Base-by-base conservation (phyloP, 1,284 basidiomycete species). In the Cryptococcus jaspeensis region DNA sequence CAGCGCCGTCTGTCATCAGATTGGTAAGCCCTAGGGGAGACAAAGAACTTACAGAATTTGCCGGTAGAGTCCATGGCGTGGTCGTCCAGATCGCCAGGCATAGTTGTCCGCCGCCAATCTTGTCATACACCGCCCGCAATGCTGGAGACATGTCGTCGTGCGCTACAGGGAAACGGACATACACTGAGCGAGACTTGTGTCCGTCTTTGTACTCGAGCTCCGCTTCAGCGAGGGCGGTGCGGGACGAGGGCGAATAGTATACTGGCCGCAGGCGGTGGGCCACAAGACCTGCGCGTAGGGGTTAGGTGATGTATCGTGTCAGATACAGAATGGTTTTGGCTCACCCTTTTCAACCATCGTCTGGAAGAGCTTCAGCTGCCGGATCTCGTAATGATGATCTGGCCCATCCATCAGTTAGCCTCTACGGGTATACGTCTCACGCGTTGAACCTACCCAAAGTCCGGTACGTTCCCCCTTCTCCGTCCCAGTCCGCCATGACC, bases 21-120 rank as follows among this genome's bases (percentile, higher is more conserved):
- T 28, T 20, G 22, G 35, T 20, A 16, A 47, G 11, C n/a, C 9
- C n/a, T 40, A 13, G 15, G 53, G 22, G 8, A 41, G 12, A 20
- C 8, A 12, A 9, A 45, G 4, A 9, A 63, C 82, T 44, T 65
- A 91, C 92, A 88, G 95, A 92, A 71, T 99, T 99, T 0, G 92
- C 91, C 1, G 91, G 91, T 46, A 99, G 79, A 7, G 92, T 97
- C 95, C 95, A 99, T 0, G 96, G 92, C 0, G 95, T 99, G 0
- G 96, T 99, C 1, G 95, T 99, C 96, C 96, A 99, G n/a, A 97
- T 88, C 35, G 93, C 80, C 11, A 95, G 67, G 18, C 83, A 81
- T 3, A 88, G 74, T 16, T 73, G 64, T 49, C 12, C 37, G 16
- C n/a, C 56, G 12, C 43, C 48, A 20, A 28, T 54, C 22, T 54